Conservation (phyloP, 257 asterid genomes). For the Cinchona pubescens region DNA sequence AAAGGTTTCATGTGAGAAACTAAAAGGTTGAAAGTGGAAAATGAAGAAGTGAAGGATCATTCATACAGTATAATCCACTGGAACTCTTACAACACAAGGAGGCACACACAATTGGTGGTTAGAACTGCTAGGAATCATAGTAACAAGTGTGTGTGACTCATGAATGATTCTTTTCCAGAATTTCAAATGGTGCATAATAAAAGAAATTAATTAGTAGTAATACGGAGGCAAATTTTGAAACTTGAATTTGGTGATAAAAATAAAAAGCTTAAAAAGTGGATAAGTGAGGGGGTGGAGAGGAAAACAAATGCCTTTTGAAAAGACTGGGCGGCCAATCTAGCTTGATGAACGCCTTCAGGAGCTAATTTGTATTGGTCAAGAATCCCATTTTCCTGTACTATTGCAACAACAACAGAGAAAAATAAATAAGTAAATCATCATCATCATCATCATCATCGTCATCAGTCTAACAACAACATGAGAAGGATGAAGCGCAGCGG, state of each 20-base stretch:
- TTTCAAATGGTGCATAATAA: background rate
- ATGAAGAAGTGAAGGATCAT: background rate
- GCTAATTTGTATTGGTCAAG: slow-evolving; percentile 77
- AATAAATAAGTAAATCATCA: no score
- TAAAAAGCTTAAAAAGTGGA: background rate
- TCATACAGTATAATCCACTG: background rate
- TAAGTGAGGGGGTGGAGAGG: background rate
- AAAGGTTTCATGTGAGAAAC: background rate
- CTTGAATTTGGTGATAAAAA: background rate
- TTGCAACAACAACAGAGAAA: no score
- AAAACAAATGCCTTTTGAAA: slow-evolving; percentile 54
- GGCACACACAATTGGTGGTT: background rate
- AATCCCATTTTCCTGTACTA: slow-evolving; percentile 74
- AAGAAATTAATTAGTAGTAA: background rate
- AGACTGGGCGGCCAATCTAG: slow-evolving; percentile 68
- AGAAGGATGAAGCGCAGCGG: no score
- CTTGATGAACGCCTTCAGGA: slow-evolving; percentile 79
- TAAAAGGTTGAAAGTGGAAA: background rate
- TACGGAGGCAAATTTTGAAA: background rate
- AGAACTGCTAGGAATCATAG: background rate
- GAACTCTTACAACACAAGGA: background rate
- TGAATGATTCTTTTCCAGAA: no score
- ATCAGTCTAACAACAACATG: no score
- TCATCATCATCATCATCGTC: no score
- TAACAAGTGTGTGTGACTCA: no score